These are phyloP conservation scores for Fraxinus nigra DNA, from an alignment of 305 asterid genomes.

Conservation along the genomic window DNA sequence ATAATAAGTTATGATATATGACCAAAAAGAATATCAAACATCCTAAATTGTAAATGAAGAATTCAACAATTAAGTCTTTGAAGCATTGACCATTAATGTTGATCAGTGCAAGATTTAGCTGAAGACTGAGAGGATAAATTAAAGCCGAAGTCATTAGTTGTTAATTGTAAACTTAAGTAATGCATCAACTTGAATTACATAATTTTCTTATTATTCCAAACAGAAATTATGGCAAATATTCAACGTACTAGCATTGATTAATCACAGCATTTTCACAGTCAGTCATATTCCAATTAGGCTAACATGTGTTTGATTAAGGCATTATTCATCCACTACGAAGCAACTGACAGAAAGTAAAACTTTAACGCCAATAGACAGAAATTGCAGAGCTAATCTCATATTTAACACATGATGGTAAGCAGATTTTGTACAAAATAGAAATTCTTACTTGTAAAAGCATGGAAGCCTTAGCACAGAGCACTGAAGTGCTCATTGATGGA, in stretches of 20 bases:
- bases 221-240: neutral
- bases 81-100: neutral
- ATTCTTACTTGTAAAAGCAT: slow-evolving; percentile 80
- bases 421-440: neutral
- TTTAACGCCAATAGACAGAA: neutral
- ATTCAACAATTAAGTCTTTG: neutral
- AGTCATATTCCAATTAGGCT: neutral
- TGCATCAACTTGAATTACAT: neutral
- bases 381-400: neutral
- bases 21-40: neutral
- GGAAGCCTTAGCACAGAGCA: slow-evolving; percentile 92
- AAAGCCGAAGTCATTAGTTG: neutral
- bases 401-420: neutral
- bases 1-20: neutral
- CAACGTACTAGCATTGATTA: neutral
- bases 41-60: neutral
- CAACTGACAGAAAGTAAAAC: neutral
- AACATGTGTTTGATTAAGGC: neutral
- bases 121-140: neutral
- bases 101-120: neutral
- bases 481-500: slow-evolving; percentile 67
- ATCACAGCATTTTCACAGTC: neutral
- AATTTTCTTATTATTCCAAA: neutral
- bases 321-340: neutral
- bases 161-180: neutral